Conservation (phyloP, 2,329 filamentous ascomycete species). For the Ophiosphaerella herpotricha region DNA sequence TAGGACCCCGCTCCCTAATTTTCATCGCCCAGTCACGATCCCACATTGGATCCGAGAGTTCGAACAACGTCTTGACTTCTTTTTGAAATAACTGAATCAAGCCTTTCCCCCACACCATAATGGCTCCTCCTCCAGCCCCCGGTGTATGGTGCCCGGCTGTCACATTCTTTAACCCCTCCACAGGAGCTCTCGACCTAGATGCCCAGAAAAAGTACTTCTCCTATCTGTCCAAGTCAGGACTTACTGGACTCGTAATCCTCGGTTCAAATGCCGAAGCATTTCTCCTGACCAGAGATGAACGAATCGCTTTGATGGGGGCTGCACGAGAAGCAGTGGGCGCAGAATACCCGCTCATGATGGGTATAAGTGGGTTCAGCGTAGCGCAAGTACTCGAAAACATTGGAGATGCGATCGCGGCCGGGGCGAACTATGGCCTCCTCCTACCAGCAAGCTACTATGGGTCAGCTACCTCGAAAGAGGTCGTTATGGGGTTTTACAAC, state of each 20-base stretch:
- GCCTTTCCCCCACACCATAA: background rate
- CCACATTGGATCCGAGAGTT: no score
- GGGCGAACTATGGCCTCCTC: slow-evolving; percentile 51
- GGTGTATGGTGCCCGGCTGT: slow-evolving; percentile 49
- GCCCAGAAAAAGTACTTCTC: slow-evolving; percentile 51
- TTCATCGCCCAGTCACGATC: no score
- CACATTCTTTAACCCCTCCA: slow-evolving; percentile 51
- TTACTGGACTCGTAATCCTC: slow-evolving; percentile 53
- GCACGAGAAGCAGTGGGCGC: slow-evolving; percentile 51
- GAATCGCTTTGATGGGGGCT: slow-evolving; percentile 43
- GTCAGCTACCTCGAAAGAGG: slow-evolving; percentile 47
- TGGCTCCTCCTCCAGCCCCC: slow-evolving; percentile 22
- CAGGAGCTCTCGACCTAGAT: slow-evolving; percentile 48
- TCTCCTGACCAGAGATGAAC: slow-evolving; percentile 51
- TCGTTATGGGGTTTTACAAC: slow-evolving; percentile 50
- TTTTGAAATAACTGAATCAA: no score
- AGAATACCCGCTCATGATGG: slow-evolving; percentile 51
- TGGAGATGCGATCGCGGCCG: slow-evolving; percentile 47
- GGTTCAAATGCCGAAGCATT: slow-evolving; percentile 56
- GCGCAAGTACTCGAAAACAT: slow-evolving; percentile 52
- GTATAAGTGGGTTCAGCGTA: slow-evolving; percentile 51
- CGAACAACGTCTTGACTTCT: no score
- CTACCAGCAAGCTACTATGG: slow-evolving; percentile 54
- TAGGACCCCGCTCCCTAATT: no score
- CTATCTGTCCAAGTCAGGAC: slow-evolving; percentile 50